Percentiles rank a stretch among this genome's conserved stretches.
Conservation (phyloP, 2,329 filamentous ascomycete species). For the Fusarium verrucosum region DNA sequence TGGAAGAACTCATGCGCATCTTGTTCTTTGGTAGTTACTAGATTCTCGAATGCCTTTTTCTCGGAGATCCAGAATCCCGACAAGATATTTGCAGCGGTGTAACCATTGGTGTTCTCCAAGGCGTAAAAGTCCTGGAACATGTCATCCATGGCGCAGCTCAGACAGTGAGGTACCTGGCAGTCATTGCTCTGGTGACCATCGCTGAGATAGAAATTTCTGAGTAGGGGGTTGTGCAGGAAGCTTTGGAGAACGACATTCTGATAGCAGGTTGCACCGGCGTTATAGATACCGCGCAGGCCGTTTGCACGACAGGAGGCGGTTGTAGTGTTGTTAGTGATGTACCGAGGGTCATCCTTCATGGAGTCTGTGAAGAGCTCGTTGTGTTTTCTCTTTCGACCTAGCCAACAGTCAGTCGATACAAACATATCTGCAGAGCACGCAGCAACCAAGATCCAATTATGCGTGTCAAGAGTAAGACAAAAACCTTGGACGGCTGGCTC, state of each 20-base stretch:
- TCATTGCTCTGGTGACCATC: slow-evolving; percentile 85
- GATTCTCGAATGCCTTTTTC: slow-evolving; percentile 74
- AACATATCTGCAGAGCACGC: background rate
- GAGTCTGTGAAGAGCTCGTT: slow-evolving; percentile 74
- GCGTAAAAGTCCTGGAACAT: slow-evolving; percentile 78
- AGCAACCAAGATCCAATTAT: background rate
- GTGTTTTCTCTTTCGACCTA: slow-evolving; percentile 77
- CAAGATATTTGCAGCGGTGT: slow-evolving; percentile 88
- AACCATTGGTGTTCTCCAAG: slow-evolving; percentile 83
- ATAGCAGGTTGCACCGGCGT: slow-evolving; percentile 98
- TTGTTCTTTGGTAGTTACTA: slow-evolving; percentile 93
- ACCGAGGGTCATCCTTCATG: slow-evolving; percentile 76
- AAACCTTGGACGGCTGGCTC: background rate
- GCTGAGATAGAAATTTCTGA: slow-evolving; percentile 90
- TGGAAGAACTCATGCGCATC: slow-evolving; percentile 98
- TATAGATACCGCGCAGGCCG: slow-evolving; percentile 91
- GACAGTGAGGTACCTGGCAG: slow-evolving; percentile 71
- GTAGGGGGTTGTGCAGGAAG: slow-evolving; percentile 90
- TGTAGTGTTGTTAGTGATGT: slow-evolving; percentile 80
- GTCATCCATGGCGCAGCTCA: slow-evolving; percentile 77
- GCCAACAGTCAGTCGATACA: background rate
- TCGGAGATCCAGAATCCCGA: slow-evolving; percentile 90
- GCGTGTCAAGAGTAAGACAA: background rate
- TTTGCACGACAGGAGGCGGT: slow-evolving; percentile 85
- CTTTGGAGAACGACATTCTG: slow-evolving; percentile 96